Conservation (phyloP, 108 stramenopile species). For the Conticribra guillardii region DNA sequence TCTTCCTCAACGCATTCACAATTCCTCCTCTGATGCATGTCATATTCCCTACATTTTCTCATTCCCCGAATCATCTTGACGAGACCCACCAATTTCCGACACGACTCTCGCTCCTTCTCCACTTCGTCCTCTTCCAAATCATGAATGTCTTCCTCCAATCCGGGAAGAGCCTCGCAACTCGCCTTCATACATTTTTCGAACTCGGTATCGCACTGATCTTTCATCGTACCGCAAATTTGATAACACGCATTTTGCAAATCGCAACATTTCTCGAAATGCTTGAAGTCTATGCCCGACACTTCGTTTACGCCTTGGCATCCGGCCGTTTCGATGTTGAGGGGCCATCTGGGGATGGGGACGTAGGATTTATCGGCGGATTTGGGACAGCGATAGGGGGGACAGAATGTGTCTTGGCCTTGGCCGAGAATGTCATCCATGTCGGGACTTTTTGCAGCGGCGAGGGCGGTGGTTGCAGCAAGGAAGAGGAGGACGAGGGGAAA, state of each 20-base stretch:
- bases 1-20: constrained; percentile 51
- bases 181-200: constrained; percentile 23
- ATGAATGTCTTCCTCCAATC: constrained; percentile 11
- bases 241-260: constrained; percentile 53
- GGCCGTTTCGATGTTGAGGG: constrained; percentile 40
- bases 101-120: constrained; percentile 43
- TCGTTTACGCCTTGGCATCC: constrained; percentile 38
- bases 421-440: too few species aligned
- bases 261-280: constrained; percentile 47
- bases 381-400: too few species aligned
- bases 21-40: constrained; percentile 27
- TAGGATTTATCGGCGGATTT: too few species aligned
- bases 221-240: constrained; percentile 54
- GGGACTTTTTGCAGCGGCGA: too few species aligned
- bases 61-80: constrained; percentile 38
- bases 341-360: constrained; percentile 45
- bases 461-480: too few species aligned
- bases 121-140: constrained; percentile 43
- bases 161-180: constrained; percentile 5
- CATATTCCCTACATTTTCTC: constrained; percentile 41
- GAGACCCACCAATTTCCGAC: constrained; percentile 27
- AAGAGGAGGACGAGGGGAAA: too few species aligned
- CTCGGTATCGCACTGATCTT: constrained; percentile 42
- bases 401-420: too few species aligned
- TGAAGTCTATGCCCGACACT: constrained; percentile 19